These are phyloP conservation scores for Serendipita sp. DNA, from an alignment of 768 basidiomycete genomes.

Conservation along the genomic window DNA sequence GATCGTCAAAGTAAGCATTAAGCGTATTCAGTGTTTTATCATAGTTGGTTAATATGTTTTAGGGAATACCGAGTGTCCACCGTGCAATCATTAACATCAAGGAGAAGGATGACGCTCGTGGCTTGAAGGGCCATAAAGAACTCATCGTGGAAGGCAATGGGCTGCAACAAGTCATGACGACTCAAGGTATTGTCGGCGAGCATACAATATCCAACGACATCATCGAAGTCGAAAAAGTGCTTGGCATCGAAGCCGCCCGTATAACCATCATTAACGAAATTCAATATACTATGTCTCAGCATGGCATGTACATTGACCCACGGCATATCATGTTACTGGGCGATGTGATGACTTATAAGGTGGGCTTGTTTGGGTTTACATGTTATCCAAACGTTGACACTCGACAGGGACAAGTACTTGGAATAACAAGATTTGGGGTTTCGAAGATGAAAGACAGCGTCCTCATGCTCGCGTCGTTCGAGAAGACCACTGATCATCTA, in stretches of 20 bases:
- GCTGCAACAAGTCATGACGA: slow-evolving; percentile 89
- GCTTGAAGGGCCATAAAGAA: slow-evolving; percentile 78
- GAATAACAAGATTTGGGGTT: slow-evolving; percentile 97
- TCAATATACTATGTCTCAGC: slow-evolving; percentile 89
- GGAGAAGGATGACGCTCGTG: slow-evolving; percentile 61
- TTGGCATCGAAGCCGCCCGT: slow-evolving; percentile 97
- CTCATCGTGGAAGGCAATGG: slow-evolving; percentile 95
- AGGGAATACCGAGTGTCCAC: slow-evolving; percentile 77
- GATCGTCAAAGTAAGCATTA: slow-evolving; percentile 60
- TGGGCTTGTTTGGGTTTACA: slow-evolving; percentile 15
- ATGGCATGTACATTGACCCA: slow-evolving; percentile 97
- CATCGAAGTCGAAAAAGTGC: slow-evolving; percentile 83
- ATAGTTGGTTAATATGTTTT: neutral
- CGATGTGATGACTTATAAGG: slow-evolving; percentile 98
- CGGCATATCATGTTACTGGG: slow-evolving; percentile 97
- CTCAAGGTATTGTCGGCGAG: slow-evolving; percentile 91
- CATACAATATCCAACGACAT: slow-evolving; percentile 92
- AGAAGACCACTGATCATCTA: slow-evolving; percentile 97
- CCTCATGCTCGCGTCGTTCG: slow-evolving; percentile 96
- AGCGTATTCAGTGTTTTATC: neutral
- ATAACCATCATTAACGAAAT: slow-evolving; percentile 92
- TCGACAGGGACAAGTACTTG: slow-evolving; percentile 79
- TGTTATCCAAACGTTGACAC: neutral
- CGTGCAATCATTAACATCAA: slow-evolving; percentile 95
- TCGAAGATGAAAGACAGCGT: slow-evolving; percentile 99